Base-by-base conservation (phyloP, 257 asterid species). In the Primulina eburnea region DNA sequence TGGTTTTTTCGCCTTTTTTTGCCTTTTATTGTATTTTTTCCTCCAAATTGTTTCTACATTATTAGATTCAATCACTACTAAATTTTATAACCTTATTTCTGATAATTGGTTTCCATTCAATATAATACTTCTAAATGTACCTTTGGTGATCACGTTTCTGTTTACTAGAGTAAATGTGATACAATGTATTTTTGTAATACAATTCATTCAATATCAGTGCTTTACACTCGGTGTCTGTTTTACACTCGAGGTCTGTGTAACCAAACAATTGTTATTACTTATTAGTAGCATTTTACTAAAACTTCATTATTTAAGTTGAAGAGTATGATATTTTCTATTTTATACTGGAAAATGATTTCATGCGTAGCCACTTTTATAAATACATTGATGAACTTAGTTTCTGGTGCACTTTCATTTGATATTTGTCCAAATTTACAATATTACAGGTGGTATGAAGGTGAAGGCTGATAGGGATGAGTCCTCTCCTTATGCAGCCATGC, bases 401-500 rank as follows among this genome's bases (percentile, higher is more conserved):
- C 2, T 43, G 11, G 43, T 6, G 43, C 43, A 35, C 11, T 1
- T 1, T 11, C 55, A 43, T 43, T 14, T 0, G n/a, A 43, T 43
- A 43, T 43, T 43, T 43, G 7, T 43, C 55, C 55, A 12, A 14
- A 12, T 43, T 14, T 43, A 43, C 6, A n/a, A 43, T 43, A 0
- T 50, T 12, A 16, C 53, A 92, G 97, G 97, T 71, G 97, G 97
- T 0, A 92, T 92, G 97, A 89, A 92, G 80, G 97, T 92, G 37
- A 92, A 92, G 77, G 97, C 97, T 67, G 97, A 92, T 59, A 88
- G 97, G 58, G 97, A 92, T 60, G 97, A 92, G 68, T 92, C 97
- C 53, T 92, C 97, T 32, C 97, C 97, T 1, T 91, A 91, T 67
- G 97, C 97, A 1, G 97, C 97, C 78, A 91, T 91, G 97, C 96